These are phyloP conservation scores for Corrigiola litoralis DNA, from an alignment of 179 eudicot species.

Conservation along the genomic window DNA sequence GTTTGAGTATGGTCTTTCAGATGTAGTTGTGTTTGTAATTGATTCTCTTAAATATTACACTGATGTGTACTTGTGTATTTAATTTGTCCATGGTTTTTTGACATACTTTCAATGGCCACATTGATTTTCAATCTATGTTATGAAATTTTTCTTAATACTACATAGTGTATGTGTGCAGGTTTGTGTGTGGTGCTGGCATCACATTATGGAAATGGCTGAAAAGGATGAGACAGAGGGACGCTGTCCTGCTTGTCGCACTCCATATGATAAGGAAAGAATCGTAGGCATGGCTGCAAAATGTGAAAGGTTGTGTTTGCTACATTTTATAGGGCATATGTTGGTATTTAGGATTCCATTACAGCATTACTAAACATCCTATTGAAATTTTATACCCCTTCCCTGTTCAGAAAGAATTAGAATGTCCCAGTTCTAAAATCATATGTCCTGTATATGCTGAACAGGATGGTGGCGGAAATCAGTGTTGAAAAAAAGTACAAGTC, in stretches of 20 bases:
- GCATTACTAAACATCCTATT: no score
- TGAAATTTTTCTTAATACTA: not conserved
- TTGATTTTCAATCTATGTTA: not conserved
- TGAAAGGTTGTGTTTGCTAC: slow-evolving; percentile 41
- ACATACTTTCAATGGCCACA: not conserved
- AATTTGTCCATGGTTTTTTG: not conserved
- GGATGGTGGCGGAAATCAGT: slow-evolving; percentile 65
- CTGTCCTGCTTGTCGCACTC: slow-evolving; percentile 78
- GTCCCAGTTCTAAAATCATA: not conserved
- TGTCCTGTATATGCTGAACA: slow-evolving; percentile 9
- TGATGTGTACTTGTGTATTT: no score
- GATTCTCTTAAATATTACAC: no score
- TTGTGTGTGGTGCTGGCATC: slow-evolving; percentile 99
- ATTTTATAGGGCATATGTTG: not conserved
- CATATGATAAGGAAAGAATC: slow-evolving; percentile 80
- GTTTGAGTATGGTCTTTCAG: no score
- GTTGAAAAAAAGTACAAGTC: slow-evolving; percentile 64
- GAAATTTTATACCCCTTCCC: no score
- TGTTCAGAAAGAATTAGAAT: not conserved
- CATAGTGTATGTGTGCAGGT: slow-evolving; percentile 33
- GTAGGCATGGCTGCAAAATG: slow-evolving; percentile 58
- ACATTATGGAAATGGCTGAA: slow-evolving; percentile 97
- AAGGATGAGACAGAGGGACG: slow-evolving; percentile 81
- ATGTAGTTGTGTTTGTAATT: no score
- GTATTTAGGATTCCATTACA: no score